Evolutionary conservation across 768 basidiomycete species (phyloP).

Genomic region (Suillus brevipes): DNA sequence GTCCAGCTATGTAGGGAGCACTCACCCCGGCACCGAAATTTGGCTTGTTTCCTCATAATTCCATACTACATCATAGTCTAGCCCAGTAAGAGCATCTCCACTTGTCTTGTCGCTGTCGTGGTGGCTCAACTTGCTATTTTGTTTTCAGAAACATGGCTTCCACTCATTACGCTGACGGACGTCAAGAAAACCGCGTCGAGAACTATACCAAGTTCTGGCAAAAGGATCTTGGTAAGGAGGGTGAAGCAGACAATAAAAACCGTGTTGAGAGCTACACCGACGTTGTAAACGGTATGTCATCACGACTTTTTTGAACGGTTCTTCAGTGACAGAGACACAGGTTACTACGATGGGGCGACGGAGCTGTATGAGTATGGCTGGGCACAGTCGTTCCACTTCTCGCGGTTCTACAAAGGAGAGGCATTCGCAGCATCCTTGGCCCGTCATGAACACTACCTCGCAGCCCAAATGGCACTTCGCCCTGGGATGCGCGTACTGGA

Average conservation of each 20-base stretch:
- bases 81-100: background rate
- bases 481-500: conserved; percentile 93
- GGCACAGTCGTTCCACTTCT: conserved; percentile 89
- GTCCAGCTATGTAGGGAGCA: background rate
- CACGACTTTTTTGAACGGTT: background rate
- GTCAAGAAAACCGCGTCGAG: conserved; percentile 66
- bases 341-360: conserved; percentile 94
- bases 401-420: conserved; percentile 90
- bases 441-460: conserved; percentile 95
- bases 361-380: conserved; percentile 91
- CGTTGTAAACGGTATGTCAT: conserved; percentile 78
- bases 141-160: conserved; percentile 9
- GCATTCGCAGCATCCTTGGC: conserved; percentile 64
- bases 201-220: conserved; percentile 94
- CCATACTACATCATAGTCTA: background rate
- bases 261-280: conserved; percentile 85
- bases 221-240: conserved; percentile 73
- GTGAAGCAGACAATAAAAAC: conserved; percentile 61
- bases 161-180: conserved; percentile 51
- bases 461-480: conserved; percentile 73
- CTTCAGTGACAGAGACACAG: conserved; percentile 35
- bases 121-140: background rate
- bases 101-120: background rate
- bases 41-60: background rate
- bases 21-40: background rate